These are phyloP conservation scores for Hanseniaspora clermontiae DNA, from an alignment of 805 yeast genomes.

Conservation along the genomic window DNA sequence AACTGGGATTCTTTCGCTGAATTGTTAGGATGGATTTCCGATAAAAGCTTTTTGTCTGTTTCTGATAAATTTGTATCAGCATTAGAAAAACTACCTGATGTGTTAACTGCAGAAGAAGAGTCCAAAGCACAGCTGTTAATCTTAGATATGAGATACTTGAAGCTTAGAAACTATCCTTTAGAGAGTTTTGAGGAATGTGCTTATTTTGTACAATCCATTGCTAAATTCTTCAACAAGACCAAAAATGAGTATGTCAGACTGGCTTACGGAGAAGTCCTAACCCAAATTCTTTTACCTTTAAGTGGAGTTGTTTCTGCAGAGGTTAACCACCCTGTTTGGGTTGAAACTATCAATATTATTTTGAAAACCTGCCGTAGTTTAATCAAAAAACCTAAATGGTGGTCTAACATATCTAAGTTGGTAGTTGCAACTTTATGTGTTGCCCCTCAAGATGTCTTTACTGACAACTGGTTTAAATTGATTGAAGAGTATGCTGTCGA, in stretches of 20 bases:
- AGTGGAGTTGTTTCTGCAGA: conserved; percentile 86
- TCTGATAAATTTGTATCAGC: conserved; percentile 91
- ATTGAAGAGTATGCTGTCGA: conserved; percentile 51
- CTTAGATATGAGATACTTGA: conserved; percentile 81
- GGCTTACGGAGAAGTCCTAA: conserved; percentile 77
- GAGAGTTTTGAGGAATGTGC: conserved; percentile 89
- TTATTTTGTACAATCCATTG: conserved; percentile 71
- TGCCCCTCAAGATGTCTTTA: conserved; percentile 63
- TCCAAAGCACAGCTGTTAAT: conserved; percentile 61
- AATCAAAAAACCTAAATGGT: conserved; percentile 36
- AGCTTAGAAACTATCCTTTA: conserved; percentile 69
- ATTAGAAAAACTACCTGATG: conserved; percentile 63
- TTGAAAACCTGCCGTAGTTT: conserved; percentile 38
- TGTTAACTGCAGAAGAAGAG: conserved; percentile 37
- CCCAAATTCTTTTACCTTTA: conserved; percentile 61
- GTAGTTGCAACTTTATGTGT: conserved; percentile 68
- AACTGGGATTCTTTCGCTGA: conserved; percentile 91
- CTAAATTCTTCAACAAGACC: conserved; percentile 64
- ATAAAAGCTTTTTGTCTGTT: conserved; percentile 67
- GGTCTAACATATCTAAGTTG: conserved; percentile 58
- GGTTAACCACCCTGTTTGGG: conserved; percentile 92
- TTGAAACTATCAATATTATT: conserved; percentile 57
- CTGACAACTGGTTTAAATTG: conserved; percentile 55
- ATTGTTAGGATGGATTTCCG: conserved; percentile 81
- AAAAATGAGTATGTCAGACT: conserved; percentile 51